Base-by-base conservation (phyloP, 495 filamentous ascomycete genomes). In the Sporormia fimetaria region DNA sequence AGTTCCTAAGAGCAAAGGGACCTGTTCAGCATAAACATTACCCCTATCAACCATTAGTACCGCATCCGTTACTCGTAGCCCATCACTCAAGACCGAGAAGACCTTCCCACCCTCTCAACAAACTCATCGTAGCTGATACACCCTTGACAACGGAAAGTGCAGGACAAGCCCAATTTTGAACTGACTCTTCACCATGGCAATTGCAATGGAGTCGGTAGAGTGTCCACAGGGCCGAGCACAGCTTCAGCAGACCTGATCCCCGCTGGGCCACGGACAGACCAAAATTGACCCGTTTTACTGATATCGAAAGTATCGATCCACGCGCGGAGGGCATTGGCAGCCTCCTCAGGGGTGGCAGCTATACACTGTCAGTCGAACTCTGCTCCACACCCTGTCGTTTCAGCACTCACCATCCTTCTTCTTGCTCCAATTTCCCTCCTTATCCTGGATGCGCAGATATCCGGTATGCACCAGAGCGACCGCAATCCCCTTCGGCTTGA, bases 371-470 rank as follows among this genome's bases (percentile, higher is more conserved):
- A 42, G 22, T 11, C 8, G 27, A 23, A 4, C 12, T 2, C 21
- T 25, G 34, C 2, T 3, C 3, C 11, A n/a, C 37, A 28, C 49
- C 26, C 37, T 39, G n/a, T n/a, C 10, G 25, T 23, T 9, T 20
- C n/a, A 38, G 16, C 6, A 57, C 68, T 60, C 44, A 78, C 73
- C 76, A 49, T 76, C 78, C 76, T 70, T 73, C 81, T 48, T 65
- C 81, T 52, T 80, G 70, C 53, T 83, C 79, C 52, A 81, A 83
- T 7, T 75, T 18, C 83, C 79, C 2, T 70, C 61, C 47, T 65
- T 71, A 4, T 78, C 82, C 76, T 82, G 80, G 51, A 82, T 83
- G 33, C 79, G 61, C 78, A 85, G 81, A 55, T 83, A 83, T 0
- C 79, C 78, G 3, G 80, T 79, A 57, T 85, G 80, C 14, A 83